Base-by-base conservation (phyloP, 75 land plant species). In the Pinus taeda region DNA sequence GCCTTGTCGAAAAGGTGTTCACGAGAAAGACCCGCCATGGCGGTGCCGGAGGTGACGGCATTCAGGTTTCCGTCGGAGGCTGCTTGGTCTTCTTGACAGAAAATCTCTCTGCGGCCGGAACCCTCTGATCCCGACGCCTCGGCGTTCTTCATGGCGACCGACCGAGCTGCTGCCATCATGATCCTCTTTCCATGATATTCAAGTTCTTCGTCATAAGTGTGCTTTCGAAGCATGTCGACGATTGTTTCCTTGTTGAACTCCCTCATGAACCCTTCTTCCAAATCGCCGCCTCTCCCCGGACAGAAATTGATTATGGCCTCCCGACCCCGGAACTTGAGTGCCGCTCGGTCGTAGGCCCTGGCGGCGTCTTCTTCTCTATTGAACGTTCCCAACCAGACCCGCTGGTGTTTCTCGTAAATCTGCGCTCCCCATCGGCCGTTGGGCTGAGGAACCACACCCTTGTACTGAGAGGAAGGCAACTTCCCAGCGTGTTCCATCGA, bases 371-470 rank as follows among this genome's bases (percentile, higher is more conserved):
- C 85, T 76, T 91, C 91, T 30, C 72, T 75, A 74, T 81, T 81
- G 91, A 91, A 91, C 22, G 91, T 90, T 15, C 90, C 90, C 76
- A 90, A 65, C 90, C 90, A 86, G 20, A 88, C 78, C 4, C 90
- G 80, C 71, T 88, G 90, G 79, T 86, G 87, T 79, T 88, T 91
- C 83, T 93, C 96, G 79, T 93, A 93, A 74, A 93, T 91, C 76
- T 93, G 96, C 0, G 96, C 96, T 1, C 96, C 96, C 96, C 96
- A 93, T 37, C 96, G 84, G 26, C 96, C 96, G 62, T 93, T 58
- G 14, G 90, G 89, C 74, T 88, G 90, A 18, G 92, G 87, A 14
- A 90, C 90, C 57, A 90, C 88, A 39, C 92, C 92, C 33, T 89
- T 89, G 79, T 74, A 90, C 64, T 83, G 87, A 0, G 92, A 85